These are phyloP conservation scores for Dendrothele bispora DNA, from an alignment of 768 basidiomycete genomes.

Conservation along the genomic window DNA sequence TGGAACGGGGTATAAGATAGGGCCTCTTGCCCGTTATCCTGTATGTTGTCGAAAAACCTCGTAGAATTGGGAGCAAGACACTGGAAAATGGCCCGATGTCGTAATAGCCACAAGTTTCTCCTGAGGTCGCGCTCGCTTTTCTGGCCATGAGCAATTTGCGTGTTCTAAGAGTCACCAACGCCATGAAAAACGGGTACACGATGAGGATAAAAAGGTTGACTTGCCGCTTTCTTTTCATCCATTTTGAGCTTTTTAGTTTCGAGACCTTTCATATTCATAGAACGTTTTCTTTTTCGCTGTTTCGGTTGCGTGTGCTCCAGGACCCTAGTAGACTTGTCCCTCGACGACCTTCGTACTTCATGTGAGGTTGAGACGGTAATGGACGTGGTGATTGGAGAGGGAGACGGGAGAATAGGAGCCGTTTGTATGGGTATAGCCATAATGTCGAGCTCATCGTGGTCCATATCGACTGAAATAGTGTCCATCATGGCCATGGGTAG, in stretches of 20 bases:
- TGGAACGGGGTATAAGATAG: constrained; percentile 34
- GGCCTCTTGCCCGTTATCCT: constrained; percentile 22
- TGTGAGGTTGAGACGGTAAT: not conserved
- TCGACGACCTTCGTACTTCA: constrained; percentile 1
- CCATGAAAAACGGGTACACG: not conserved
- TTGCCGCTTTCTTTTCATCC: constrained; percentile 41
- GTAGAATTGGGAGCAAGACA: constrained; percentile 44
- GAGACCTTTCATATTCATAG: constrained; percentile 9
- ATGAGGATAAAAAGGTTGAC: constrained; percentile 7
- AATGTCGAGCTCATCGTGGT: constrained; percentile 14
- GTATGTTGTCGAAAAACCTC: constrained; percentile 36
- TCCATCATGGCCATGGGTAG: not conserved
- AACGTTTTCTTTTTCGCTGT: constrained; percentile 16
- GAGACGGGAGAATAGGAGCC: not conserved
- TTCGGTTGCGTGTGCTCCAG: not conserved
- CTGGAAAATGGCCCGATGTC: constrained; percentile 43
- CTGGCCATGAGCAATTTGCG: constrained; percentile 35
- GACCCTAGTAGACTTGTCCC: not conserved
- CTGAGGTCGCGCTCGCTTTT: constrained; percentile 39
- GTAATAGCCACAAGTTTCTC: constrained; percentile 44
- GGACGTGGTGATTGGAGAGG: constrained; percentile 4
- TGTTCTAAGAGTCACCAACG: constrained; percentile 31
- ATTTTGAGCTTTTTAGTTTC: constrained; percentile 29
- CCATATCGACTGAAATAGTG: not conserved
- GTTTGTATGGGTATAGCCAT: not conserved